Evolutionary conservation across 2,329 filamentous ascomycete species (phyloP), one percentile per base, ranked within the genome.

Genomic region (Fusarium newnesense): DNA sequence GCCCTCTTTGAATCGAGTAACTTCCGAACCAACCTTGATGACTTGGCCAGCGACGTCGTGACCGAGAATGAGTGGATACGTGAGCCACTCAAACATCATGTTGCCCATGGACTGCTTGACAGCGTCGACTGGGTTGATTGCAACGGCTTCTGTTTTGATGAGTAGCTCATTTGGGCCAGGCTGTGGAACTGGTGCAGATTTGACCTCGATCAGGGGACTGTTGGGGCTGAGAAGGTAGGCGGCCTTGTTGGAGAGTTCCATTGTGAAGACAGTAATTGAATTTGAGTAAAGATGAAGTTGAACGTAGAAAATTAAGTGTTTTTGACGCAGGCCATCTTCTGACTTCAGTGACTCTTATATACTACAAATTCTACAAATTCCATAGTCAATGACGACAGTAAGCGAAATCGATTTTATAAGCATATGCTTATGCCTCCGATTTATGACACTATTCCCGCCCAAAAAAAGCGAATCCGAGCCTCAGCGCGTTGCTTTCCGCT

Each of bases 21-120:
- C 40, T 1, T 10, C 40, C 3, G 36, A 2, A 0, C 65, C 63
- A 1, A 16, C 32, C 19, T 67, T 67, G 4, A 67, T 4, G 15
- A 67, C 65, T 16, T 39, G 12, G 4, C 63, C 65, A 5, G 46
- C 54, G 0, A 67, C 40, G 24, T 67, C 65, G 6, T 67, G 36
- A 5, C 65, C 65, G 9, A 67, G 63, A 6, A 67, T 43, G 3
- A 67, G 54, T 13, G 65, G 65, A 28, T 67, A 67, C 0, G 36
- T 67, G 1, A 67, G 36, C 65, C 65, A 67, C 8, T 67, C 63
- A 9, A 67, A 67, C 63, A 67, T 67, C 65, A 67, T 67, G 30
- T 67, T 67, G 0, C 63, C 63, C 65, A 67, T 67, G 1, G 63
- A 61, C 10, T 61, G 63, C 4, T 67, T 67, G 24, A 67, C 54